Evolutionary conservation across 78 protist genomes (phyloP).

Genomic region (Guillardia theta): DNA sequence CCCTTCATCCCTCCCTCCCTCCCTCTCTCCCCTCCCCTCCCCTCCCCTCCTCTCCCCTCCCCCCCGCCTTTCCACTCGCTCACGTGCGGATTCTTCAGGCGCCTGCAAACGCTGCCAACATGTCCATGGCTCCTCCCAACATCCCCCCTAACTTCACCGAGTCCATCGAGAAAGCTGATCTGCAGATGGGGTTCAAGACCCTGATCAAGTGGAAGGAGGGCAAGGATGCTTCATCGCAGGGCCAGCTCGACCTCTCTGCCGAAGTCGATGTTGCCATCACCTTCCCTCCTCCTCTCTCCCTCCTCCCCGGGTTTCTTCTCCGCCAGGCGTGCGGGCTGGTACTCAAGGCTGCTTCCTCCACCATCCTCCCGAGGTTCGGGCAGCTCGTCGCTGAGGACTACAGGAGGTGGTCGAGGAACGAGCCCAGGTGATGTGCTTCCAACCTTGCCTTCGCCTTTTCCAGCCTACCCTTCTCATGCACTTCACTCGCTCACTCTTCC

Average conservation of each 20-base stretch:
- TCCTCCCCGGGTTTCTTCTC: not conserved
- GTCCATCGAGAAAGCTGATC: too few species aligned
- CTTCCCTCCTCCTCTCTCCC: not conserved
- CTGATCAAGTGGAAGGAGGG: not conserved
- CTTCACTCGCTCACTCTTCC: too few species aligned
- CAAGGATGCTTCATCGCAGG: not conserved
- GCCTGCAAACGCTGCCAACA: too few species aligned
- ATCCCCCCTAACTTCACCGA: too few species aligned
- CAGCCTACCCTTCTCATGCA: too few species aligned
- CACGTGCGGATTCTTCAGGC: not conserved
- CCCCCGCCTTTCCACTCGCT: not conserved
- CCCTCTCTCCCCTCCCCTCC: not conserved
- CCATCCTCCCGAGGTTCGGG: constrained; percentile 14
- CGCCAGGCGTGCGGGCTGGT: not conserved
- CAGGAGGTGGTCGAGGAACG: not conserved
- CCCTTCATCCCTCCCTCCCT: not conserved
- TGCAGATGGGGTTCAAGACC: not conserved
- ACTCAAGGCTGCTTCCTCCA: not conserved
- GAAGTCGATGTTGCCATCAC: not conserved
- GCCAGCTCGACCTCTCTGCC: not conserved
- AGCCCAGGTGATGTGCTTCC: too few species aligned
- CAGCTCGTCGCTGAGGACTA: constrained; percentile 23
- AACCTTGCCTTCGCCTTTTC: too few species aligned
- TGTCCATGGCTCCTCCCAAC: too few species aligned
- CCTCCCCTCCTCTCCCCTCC: not conserved